phyloP scores from a whole-genome alignment of 129 eudicot species.

The Erigeron canadensis region DNA sequence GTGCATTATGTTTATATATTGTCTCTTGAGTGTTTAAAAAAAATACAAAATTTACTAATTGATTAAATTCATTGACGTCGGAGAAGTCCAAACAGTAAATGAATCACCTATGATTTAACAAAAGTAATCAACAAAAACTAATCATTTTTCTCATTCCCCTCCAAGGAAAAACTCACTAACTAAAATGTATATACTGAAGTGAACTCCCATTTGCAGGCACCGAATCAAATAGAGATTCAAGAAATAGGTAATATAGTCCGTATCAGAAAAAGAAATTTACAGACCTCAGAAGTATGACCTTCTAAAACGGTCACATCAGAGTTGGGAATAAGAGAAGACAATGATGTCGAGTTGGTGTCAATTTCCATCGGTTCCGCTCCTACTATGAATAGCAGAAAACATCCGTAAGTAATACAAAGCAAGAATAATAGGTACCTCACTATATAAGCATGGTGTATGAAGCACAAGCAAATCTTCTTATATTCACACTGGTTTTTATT shows the following conservation, averaged over 20 bases:
- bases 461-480: background rate
- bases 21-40: background rate
- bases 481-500: background rate
- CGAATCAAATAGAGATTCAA: constrained; percentile 8
- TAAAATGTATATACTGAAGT: background rate
- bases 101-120: background rate
- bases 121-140: background rate
- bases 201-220: background rate
- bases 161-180: background rate
- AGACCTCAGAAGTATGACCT: constrained; percentile 92
- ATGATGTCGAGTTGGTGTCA: constrained; percentile 43
- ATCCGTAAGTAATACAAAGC: background rate
- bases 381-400: constrained; percentile 25
- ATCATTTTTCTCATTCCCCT: background rate
- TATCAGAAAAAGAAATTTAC: constrained; percentile 15
- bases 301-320: constrained; percentile 71
- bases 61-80: background rate
- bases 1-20: background rate
- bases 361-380: constrained; percentile 90
- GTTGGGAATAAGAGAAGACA: constrained; percentile 58
- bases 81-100: background rate
- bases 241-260: background rate
- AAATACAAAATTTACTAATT: constrained; percentile 5
- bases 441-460: constrained; percentile 9
- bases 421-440: background rate